Conservation (phyloP, 2,329 filamentous ascomycete species). For the Ophiocordyceps polyrhachis-furcata region DNA sequence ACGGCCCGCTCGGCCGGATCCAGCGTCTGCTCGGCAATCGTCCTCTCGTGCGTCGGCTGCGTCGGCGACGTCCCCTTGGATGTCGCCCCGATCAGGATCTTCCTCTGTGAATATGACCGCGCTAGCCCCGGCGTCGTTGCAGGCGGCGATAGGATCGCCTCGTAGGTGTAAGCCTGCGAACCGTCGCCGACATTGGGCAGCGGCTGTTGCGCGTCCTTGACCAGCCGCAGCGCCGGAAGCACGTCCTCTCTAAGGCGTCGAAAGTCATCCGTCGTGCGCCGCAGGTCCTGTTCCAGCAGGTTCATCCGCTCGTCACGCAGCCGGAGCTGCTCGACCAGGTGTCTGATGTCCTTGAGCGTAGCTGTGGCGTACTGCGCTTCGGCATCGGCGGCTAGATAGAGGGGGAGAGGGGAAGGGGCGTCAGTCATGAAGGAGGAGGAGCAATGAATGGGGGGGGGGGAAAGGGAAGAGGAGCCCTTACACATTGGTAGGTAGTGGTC, state of each 20-base stretch:
- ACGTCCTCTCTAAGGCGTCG: constrained; percentile 77
- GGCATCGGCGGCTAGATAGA: constrained; percentile 60
- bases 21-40: constrained; percentile 42
- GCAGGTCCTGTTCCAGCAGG: constrained; percentile 64
- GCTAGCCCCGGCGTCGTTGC: constrained; percentile 43
- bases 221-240: constrained; percentile 72
- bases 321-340: constrained; percentile 75
- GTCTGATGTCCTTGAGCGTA: constrained; percentile 81
- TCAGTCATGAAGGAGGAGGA: no score
- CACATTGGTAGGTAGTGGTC: constrained; percentile 89
- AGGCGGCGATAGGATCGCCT: constrained; percentile 31
- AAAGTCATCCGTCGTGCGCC: constrained; percentile 74
- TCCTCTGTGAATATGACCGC: constrained; percentile 58
- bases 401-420: not conserved
- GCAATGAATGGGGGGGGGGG: not conserved
- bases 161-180: constrained; percentile 26
- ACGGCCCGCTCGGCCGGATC: constrained; percentile 53
- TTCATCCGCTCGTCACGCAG: constrained; percentile 81
- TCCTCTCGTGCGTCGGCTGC: constrained; percentile 48
- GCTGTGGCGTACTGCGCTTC: constrained; percentile 72
- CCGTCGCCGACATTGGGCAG: constrained; percentile 36
- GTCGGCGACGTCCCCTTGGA: constrained; percentile 66
- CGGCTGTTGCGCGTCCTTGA: constrained; percentile 81
- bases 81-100: constrained; percentile 49
- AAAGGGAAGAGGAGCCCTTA: constrained; percentile 26